Evolutionary conservation across 75 land plant species (phyloP).

Genomic region (Pseudotsuga menziesii): DNA sequence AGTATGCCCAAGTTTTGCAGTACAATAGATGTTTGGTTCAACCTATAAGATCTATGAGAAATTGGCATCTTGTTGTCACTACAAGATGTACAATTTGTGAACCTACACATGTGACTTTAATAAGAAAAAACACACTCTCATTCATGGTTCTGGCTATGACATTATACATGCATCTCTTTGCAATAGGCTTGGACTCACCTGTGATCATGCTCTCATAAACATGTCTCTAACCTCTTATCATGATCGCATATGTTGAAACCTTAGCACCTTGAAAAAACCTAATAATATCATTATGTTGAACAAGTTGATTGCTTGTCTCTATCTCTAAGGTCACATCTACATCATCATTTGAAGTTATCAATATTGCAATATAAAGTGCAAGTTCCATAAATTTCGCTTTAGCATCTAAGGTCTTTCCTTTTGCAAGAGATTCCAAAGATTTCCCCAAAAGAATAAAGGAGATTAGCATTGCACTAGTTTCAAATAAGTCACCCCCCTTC

Average conservation of each 20-base stretch:
- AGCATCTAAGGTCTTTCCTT: constrained; percentile 91
- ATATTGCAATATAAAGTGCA: constrained; percentile 72
- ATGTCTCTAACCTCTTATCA: constrained; percentile 82
- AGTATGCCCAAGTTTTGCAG: too few species aligned
- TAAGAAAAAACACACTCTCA: too few species aligned
- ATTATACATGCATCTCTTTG: too few species aligned
- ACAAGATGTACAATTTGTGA: too few species aligned
- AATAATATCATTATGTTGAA: constrained; percentile 79
- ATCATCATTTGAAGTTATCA: constrained; percentile 42
- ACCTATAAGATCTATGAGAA: too few species aligned
- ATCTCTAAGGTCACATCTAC: constrained; percentile 47
- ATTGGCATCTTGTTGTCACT: too few species aligned
- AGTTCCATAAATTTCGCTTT: constrained; percentile 80
- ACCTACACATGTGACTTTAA: too few species aligned
- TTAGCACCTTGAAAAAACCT: constrained; percentile 75
- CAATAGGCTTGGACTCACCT: constrained; percentile 78
- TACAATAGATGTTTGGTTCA: too few species aligned
- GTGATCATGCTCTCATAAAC: constrained; percentile 98
- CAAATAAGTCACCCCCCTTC: constrained; percentile 82
- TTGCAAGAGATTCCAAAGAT: constrained; percentile 80
- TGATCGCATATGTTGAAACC: constrained; percentile 85
- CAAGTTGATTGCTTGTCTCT: constrained; percentile 68
- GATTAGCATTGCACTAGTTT: constrained; percentile 94
- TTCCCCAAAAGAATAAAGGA: constrained; percentile 90
- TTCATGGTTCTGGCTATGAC: too few species aligned